Conservation (phyloP, 768 basidiomycete genomes). For the Trametes gibbosa region DNA sequence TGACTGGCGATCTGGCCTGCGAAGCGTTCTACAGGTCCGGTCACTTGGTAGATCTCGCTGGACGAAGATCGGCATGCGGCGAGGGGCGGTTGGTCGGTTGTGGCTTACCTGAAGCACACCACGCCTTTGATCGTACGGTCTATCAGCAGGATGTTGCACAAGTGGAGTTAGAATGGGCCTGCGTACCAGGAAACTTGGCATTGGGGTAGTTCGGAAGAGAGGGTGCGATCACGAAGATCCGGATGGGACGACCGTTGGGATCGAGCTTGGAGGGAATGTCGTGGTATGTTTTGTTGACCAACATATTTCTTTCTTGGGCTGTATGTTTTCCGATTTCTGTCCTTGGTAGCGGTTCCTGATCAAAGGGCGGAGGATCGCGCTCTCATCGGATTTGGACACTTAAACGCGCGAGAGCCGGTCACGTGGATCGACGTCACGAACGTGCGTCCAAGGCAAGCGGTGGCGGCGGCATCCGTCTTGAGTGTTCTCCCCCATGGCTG, state of each 20-base stretch:
- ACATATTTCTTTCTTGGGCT: conserved; percentile 50
- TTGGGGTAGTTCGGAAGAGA: conserved; percentile 78
- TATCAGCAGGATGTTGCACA: too few relatives aligned
- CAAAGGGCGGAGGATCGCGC: neutral
- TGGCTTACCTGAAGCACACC: conserved; percentile 69
- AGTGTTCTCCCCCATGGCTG: conserved; percentile 5
- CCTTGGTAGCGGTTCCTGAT: neutral
- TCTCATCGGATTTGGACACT: neutral
- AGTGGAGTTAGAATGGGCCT: too few relatives aligned
- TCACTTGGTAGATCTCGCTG: conserved; percentile 95
- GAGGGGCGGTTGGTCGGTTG: neutral
- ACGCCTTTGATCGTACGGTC: conserved; percentile 52
- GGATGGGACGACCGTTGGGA: conserved; percentile 57
- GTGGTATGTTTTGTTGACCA: conserved; percentile 75
- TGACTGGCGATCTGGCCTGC: conserved; percentile 86
- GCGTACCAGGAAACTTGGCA: conserved; percentile 82
- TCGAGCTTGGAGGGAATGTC: conserved; percentile 74
- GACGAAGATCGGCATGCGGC: neutral
- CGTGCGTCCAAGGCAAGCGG: conserved; percentile 18
- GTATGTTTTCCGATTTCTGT: neutral
- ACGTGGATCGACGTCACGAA: conserved; percentile 17
- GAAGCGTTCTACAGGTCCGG: conserved; percentile 94
- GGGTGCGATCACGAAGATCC: conserved; percentile 83
- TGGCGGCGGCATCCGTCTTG: neutral
- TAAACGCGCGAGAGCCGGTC: conserved; percentile 8